Conservation (phyloP, 805 yeast genomes). For the Ogataea saltuana region DNA sequence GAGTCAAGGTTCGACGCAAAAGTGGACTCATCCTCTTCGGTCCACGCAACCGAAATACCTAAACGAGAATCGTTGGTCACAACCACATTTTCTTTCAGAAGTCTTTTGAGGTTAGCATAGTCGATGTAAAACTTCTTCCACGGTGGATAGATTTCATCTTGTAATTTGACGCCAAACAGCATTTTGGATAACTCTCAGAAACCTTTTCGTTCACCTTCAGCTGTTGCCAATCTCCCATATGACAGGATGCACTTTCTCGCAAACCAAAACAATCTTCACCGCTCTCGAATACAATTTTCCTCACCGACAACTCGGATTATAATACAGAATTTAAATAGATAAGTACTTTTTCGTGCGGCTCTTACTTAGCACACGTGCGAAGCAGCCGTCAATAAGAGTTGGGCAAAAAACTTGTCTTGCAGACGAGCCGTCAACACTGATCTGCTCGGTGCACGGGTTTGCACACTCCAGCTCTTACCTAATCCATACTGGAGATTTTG, state of each 20-base stretch:
- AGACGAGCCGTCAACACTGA: background rate
- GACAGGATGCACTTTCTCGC: no score
- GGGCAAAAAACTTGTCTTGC: background rate
- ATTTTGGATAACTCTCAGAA: constrained; percentile 37
- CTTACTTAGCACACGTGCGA: constrained; percentile 5
- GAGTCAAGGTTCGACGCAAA: constrained; percentile 68
- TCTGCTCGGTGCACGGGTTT: background rate
- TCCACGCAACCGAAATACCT: constrained; percentile 45
- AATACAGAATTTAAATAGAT: background rate
- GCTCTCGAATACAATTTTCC: no score
- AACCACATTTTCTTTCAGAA: constrained; percentile 66
- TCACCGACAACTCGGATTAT: no score
- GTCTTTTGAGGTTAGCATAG: constrained; percentile 64
- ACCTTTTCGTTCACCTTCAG: no score
- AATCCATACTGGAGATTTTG: no score
- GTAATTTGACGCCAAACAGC: constrained; percentile 85
- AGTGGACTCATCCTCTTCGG: constrained; percentile 67
- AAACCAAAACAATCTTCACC: no score
- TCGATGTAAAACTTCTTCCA: constrained; percentile 78
- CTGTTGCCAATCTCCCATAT: no score
- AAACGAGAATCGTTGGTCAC: constrained; percentile 10
- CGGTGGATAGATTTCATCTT: constrained; percentile 79
- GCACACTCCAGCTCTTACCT: no score
- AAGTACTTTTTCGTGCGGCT: constrained; percentile 6
- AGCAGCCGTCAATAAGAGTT: background rate